Evolutionary conservation across 2,329 filamentous ascomycete species (phyloP), one percentile per base, ranked within the genome.

Genomic region (Cercospora citrullina): DNA sequence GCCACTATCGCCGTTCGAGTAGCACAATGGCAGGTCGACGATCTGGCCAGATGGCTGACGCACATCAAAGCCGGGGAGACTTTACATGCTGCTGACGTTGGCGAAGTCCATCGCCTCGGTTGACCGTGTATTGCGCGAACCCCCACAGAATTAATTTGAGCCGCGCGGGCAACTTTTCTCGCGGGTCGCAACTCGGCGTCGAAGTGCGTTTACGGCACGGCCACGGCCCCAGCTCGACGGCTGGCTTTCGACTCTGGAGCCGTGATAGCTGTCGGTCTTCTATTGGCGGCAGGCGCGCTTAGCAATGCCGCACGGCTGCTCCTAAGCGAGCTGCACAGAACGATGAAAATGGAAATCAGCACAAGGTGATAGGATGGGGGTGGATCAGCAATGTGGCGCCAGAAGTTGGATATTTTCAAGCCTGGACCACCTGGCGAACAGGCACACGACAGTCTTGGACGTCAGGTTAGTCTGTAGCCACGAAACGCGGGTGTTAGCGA

Each of bases 401-500:
- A 60, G 8, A 61, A 28, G 33, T 42, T 14, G 21, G 59, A 36
- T 18, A 14, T 12, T 31, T 18, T 5, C 14, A 18, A 61, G 59
- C 58, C 31, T 39, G 31, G 58, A 21, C 59, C 59, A 61, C 23
- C n/a, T 61, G 36, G 59, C 23, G 33, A 42, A 48, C 59, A 61
- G 59, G 59, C 59, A 39, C 33, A 61, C 59, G 16, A 48, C 21
- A 23, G 18, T 26, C 14, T 61, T 36, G 31, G 33, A 45, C 26
- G 21, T 39, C 59, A 61, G 59, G 58, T 16, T 61, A 31, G 48
- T 58, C 26, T 58, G 61, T 33, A 64, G 51, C 51, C 62, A 39
- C 48, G 36, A 48, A 51, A 45, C 39, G 36, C 62, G 48, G 62
- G 45, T 57, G 62, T 48, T 39, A 57, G 62, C 62, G 62, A 64